Conservation (phyloP, 2,329 filamentous ascomycete genomes). For the Trichoderma lentiforme region DNA sequence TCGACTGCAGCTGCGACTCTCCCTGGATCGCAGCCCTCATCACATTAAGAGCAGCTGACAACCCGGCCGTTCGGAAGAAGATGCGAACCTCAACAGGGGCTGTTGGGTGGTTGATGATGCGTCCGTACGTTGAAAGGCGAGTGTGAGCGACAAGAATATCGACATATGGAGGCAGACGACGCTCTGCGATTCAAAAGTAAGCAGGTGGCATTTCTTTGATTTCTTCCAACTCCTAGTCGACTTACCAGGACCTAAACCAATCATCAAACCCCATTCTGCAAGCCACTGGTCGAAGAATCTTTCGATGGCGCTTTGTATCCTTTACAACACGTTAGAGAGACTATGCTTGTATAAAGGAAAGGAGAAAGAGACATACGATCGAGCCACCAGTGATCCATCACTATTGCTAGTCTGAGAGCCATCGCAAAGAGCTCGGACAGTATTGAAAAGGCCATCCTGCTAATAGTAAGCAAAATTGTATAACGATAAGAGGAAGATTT, state of each 20-base stretch:
- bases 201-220: background rate
- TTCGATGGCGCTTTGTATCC: conserved; percentile 59
- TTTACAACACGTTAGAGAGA: conserved; percentile 28
- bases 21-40: conserved; percentile 71
- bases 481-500: background rate
- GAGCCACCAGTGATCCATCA: conserved; percentile 51
- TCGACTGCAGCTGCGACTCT: conserved; percentile 65
- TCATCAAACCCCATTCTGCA: conserved; percentile 57
- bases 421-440: conserved; percentile 59
- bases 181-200: conserved; percentile 33
- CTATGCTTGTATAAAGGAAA: background rate
- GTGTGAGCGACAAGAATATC: conserved; percentile 73
- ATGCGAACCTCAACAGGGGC: conserved; percentile 67
- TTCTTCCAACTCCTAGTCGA: conserved; percentile 25
- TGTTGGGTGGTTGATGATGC: conserved; percentile 71
- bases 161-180: conserved; percentile 65
- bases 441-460: conserved; percentile 54
- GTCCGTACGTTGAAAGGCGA: conserved; percentile 69
- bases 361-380: conserved; percentile 40
- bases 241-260: conserved; percentile 48
- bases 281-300: conserved; percentile 65
- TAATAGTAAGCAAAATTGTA: background rate
- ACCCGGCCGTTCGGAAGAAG: conserved; percentile 68
- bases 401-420: conserved; percentile 47
- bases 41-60: conserved; percentile 71